Evolutionary conservation across 257 asterid species (phyloP), one percentile per base, ranked within the genome.

Genomic region (Agastache rugosa): DNA sequence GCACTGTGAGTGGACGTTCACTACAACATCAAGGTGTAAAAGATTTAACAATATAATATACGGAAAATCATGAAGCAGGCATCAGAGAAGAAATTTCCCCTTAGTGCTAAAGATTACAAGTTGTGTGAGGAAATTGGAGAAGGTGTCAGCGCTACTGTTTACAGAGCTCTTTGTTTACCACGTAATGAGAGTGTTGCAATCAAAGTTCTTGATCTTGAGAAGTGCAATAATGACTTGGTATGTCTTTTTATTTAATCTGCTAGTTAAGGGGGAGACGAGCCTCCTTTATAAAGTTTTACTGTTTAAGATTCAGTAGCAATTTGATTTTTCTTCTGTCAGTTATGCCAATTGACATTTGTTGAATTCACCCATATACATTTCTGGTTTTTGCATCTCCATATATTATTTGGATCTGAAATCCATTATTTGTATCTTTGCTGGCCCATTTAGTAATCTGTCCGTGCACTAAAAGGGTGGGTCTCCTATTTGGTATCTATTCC

Each of bases 191-290:
- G 63, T 50, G 97, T 95, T 77, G 99, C 99, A 31, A 91, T 95
- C 87, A 95, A 95, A 89, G 98, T 93, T 88, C 97, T 95, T 69
- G 99, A 95, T 85, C 93, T 95, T 58, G 99, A 95, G 82, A 95
- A 87, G 84, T 95, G 97, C 85, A 92, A 89, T 67, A 95, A 90
- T 83, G 98, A 95, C 85, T 85, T 92, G 97, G 99, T 92, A 92
- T 61, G 96, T 16, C 53, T 12, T 68, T 68, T 58, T 39, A 63
- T 78, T 60, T n/a, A 55, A 47, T 54, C 25, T 70, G 66, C 45
- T 72, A 73, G 42, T 27, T 41, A 10, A 10, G 5, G 48, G 8
- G 53, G 27, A 14, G 53, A 16, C 19, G 15, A 27, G 15, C 63
- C 44, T 54, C 9, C 39, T 54, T 63, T 35, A 66, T 65, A 37